Evolutionary conservation across 192 early-diverging fungal genomes (phyloP), one percentile per base, ranked within the genome.

Genomic region (Funneliformis mosseae): DNA sequence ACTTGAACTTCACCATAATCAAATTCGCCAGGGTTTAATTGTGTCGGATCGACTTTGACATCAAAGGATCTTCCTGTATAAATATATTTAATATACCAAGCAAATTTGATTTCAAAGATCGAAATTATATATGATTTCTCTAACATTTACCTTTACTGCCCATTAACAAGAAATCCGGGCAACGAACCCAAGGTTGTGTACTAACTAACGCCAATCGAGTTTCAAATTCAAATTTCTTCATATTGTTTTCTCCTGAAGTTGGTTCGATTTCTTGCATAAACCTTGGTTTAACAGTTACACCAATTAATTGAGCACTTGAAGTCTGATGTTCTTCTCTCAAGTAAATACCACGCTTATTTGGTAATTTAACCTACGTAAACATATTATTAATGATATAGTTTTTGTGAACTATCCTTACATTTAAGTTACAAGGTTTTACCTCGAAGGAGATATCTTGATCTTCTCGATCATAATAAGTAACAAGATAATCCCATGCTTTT

Each of bases 401-500:
- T 3, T 18, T 45, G 6, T 45, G 8, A 18, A 55, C 16, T 55
- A 55, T 55, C 14, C 48, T 18, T 55, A 55, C 4, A n/a, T 12
- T 16, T 33, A 83, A 28, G 27, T 41, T 38, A 21, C 16, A 42
- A 12, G 39, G 33, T 33, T 33, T 69, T 11, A 90, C 87, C 39
- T 85, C 70, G 82, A 94, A 98, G 28, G 87, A 64, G n/a, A 97
- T 86, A 70, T 96, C 94, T 81, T 91, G 86, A 80, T 90, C 88
- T 6, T 79, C 74, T 27, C 87, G 85, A 62, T 88, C 84, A 66
- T 86, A 85, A 82, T 90, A 87, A 38, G 81, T 88, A 59, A 90
- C 81, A 10, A 98, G 84, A 83, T 95, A 95, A 68, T 91, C 89
- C 92, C 94, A 98, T 0, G 96, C 92, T 23, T 91, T 89, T 50